These are phyloP conservation scores for Sugiyamaella smithiae DNA, from an alignment of 805 yeast genomes.

Conservation along the genomic window DNA sequence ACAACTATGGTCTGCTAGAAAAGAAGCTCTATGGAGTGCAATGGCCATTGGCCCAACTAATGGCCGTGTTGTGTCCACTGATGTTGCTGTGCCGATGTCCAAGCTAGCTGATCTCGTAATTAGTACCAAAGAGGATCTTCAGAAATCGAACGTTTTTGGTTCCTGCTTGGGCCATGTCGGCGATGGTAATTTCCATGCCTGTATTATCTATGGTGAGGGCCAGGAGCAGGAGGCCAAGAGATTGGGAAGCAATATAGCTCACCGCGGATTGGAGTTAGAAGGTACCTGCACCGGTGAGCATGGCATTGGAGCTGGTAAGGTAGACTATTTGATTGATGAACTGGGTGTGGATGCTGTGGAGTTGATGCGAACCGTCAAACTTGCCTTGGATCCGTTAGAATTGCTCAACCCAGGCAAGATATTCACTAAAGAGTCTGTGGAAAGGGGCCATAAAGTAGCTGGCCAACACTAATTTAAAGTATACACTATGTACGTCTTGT, in stretches of 20 bases:
- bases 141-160: constrained; percentile 48
- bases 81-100: constrained; percentile 80
- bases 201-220: constrained; percentile 40
- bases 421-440: constrained; percentile 37
- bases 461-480: too few relatives aligned
- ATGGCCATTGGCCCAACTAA: constrained; percentile 61
- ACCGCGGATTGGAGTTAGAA: constrained; percentile 62
- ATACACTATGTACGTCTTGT: too few relatives aligned
- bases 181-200: constrained; percentile 77
- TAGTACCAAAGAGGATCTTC: constrained; percentile 59
- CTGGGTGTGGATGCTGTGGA: constrained; percentile 66
- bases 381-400: constrained; percentile 70
- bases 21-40: constrained; percentile 63
- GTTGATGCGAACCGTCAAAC: constrained; percentile 68
- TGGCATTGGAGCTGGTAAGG: constrained; percentile 75
- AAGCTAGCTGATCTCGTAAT: constrained; percentile 59
- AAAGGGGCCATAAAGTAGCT: constrained; percentile 1
- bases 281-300: constrained; percentile 90
- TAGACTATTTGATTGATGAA: constrained; percentile 58
- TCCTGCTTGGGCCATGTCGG: constrained; percentile 80
- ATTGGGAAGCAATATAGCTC: constrained; percentile 59
- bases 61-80: constrained; percentile 68
- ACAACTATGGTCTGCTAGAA: constrained; percentile 74
- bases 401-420: constrained; percentile 78
- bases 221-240: constrained; percentile 46